Evolutionary conservation across 768 basidiomycete species (phyloP).

Genomic region (Leccinum imitatum): DNA sequence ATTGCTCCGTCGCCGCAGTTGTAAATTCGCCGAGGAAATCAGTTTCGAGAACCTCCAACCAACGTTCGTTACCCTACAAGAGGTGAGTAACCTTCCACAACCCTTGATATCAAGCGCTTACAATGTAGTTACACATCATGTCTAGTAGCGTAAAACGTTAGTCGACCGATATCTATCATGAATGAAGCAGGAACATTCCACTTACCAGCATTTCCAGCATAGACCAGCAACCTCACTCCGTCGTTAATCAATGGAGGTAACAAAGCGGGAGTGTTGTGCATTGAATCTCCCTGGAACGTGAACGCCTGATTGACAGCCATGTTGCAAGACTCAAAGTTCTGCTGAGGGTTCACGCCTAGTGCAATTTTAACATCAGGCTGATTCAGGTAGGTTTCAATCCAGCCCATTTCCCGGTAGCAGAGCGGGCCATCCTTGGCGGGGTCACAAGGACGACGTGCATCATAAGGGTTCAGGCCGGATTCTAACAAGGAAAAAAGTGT

Average conservation of each 20-base stretch:
- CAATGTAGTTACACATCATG: conserved; percentile 87
- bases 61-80: conserved; percentile 69
- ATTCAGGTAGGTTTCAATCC: conserved; percentile 92
- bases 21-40: conserved; percentile 63
- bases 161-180: conserved; percentile 3
- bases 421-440: conserved; percentile 63
- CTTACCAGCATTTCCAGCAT: conserved; percentile 82
- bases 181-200: conserved; percentile 4
- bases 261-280: conserved; percentile 78
- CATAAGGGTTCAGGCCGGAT: conserved; percentile 85
- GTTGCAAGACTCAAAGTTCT: conserved; percentile 71
- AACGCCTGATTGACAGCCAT: conserved; percentile 82
- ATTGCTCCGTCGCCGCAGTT: conserved; percentile 48
- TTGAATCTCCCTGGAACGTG: conserved; percentile 77
- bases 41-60: conserved; percentile 65
- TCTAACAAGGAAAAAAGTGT: conserved; percentile 36
- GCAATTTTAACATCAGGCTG: conserved; percentile 70
- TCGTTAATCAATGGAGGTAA: conserved; percentile 79
- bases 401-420: conserved; percentile 78
- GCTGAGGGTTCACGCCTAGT: conserved; percentile 65
- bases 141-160: conserved; percentile 41
- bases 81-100: neutral
- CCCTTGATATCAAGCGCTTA: conserved; percentile 25
- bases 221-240: conserved; percentile 83
- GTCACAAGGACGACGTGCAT: conserved; percentile 78